Evolutionary conservation across 495 filamentous ascomycete genomes (phyloP).

Genomic region (Neohortaea acidophila): DNA sequence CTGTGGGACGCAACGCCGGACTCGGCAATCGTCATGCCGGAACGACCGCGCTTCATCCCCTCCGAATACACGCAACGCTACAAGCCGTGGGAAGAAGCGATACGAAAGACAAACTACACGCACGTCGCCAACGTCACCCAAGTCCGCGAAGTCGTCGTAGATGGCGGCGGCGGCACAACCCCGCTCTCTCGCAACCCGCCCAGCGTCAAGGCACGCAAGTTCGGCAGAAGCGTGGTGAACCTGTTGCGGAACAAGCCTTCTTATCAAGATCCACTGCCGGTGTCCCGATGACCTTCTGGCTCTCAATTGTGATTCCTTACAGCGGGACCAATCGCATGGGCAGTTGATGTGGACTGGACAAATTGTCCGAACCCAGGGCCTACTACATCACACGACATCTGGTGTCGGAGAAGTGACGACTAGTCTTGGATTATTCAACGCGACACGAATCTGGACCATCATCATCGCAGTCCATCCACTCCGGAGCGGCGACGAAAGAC

Average conservation of each 20-base stretch:
- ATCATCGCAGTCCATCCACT: too few relatives aligned
- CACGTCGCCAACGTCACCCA: constrained; percentile 6
- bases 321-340: too few relatives aligned
- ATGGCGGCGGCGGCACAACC: constrained; percentile 9
- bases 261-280: constrained; percentile 3
- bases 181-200: constrained; percentile 8
- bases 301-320: too few relatives aligned
- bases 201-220: constrained; percentile 17
- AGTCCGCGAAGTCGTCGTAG: constrained; percentile 12
- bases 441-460: too few relatives aligned
- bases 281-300: too few relatives aligned
- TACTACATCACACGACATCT: too few relatives aligned
- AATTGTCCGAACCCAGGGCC: too few relatives aligned
- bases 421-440: too few relatives aligned
- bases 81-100: constrained; percentile 15
- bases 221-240: constrained; percentile 16
- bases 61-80: constrained; percentile 15
- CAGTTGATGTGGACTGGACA: too few relatives aligned
- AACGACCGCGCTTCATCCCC: constrained; percentile 9
- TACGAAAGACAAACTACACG: constrained; percentile 8
- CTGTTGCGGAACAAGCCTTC: constrained; percentile 13
- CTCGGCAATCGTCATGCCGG: background rate
- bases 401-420: too few relatives aligned
- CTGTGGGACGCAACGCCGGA: background rate
- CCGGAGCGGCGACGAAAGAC: too few relatives aligned